A percentile compares a stretch with the other conserved stretches of the same genome.
Evolutionary conservation across 768 basidiomycete species (phyloP).

Genomic region (button mushroom (Agaricus bisporus)): DNA sequence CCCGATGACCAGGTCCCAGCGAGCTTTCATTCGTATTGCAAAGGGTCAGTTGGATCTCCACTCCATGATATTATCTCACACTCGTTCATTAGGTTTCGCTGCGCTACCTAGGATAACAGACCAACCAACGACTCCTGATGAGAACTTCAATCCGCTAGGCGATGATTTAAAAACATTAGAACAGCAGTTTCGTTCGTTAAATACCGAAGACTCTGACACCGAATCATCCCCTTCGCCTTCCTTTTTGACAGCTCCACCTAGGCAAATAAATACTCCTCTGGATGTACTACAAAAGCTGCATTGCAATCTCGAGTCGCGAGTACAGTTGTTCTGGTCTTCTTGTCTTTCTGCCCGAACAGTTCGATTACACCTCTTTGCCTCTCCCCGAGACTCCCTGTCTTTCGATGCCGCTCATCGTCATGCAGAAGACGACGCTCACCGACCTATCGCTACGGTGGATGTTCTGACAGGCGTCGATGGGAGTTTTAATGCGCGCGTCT

Average conservation of each 20-base stretch:
- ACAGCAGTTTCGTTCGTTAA: slow-evolving; percentile 36
- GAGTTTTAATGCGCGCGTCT: slow-evolving; percentile 60
- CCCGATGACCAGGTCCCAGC: slow-evolving; percentile 64
- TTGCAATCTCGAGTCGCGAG: slow-evolving; percentile 67
- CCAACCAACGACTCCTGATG: background rate
- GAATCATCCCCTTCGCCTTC: slow-evolving; percentile 16
- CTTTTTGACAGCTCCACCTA: slow-evolving; percentile 8
- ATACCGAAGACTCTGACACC: slow-evolving; percentile 19
- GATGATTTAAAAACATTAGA: slow-evolving; percentile 52
- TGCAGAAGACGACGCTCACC: slow-evolving; percentile 20
- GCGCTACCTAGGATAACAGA: slow-evolving; percentile 55
- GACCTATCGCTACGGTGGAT: slow-evolving; percentile 44
- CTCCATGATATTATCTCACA: background rate
- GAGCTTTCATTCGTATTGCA: slow-evolving; percentile 70
- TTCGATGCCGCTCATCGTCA: background rate
- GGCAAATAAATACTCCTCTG: slow-evolving; percentile 16
- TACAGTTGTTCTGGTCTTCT: slow-evolving; percentile 79
- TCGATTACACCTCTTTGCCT: slow-evolving; percentile 54
- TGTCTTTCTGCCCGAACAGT: slow-evolving; percentile 59
- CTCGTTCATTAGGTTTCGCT: slow-evolving; percentile 52
- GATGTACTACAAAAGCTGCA: slow-evolving; percentile 49
- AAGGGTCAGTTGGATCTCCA: slow-evolving; percentile 46
- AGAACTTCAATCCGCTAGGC: slow-evolving; percentile 23
- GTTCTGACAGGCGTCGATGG: slow-evolving; percentile 65
- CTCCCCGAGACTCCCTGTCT: slow-evolving; percentile 16